A percentile compares a stretch with the other conserved stretches of the same genome.
Conservation (phyloP, 83 land plant species). For the Picea abies region DNA sequence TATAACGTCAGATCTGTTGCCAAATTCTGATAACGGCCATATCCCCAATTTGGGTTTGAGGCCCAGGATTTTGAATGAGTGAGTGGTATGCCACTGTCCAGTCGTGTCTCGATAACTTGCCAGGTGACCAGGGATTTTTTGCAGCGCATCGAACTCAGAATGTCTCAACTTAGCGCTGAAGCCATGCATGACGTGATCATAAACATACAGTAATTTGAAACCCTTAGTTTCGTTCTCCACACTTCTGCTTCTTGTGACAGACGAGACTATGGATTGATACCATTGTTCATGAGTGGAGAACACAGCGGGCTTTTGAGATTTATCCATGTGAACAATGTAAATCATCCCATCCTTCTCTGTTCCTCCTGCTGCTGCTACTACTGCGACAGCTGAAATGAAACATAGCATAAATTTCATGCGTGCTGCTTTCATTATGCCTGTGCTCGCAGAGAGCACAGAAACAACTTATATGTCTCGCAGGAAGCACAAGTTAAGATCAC, state of each 20-base stretch:
- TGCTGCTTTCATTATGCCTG: too few relatives aligned
- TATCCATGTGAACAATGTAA: constrained; percentile 51
- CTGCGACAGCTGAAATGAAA: too few relatives aligned
- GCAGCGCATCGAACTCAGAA: not conserved
- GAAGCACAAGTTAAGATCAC: too few relatives aligned
- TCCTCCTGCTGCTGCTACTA: too few relatives aligned
- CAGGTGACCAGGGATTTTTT: too few relatives aligned
- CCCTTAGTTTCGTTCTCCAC: not conserved
- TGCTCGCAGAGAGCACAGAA: too few relatives aligned
- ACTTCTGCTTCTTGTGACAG: not conserved
- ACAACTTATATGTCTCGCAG: too few relatives aligned
- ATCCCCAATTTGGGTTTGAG: constrained; percentile 24
- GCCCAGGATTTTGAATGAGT: not conserved
- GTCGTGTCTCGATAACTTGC: too few relatives aligned
- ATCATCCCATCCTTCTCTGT: constrained; percentile 16
- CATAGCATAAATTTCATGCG: too few relatives aligned
- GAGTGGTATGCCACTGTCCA: too few relatives aligned
- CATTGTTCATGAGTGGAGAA: constrained; percentile 31
- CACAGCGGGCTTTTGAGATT: constrained; percentile 16
- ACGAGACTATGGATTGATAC: constrained; percentile 20
- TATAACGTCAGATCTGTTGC: too few relatives aligned
- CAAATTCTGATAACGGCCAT: constrained; percentile 1
- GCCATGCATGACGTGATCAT: not conserved
- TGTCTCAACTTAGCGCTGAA: constrained; percentile 12
- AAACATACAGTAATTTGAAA: too few relatives aligned